Percentiles rank a stretch among this genome's conserved stretches.
Conservation (phyloP, 441 rosid genomes). For the Capsella rubella region DNA sequence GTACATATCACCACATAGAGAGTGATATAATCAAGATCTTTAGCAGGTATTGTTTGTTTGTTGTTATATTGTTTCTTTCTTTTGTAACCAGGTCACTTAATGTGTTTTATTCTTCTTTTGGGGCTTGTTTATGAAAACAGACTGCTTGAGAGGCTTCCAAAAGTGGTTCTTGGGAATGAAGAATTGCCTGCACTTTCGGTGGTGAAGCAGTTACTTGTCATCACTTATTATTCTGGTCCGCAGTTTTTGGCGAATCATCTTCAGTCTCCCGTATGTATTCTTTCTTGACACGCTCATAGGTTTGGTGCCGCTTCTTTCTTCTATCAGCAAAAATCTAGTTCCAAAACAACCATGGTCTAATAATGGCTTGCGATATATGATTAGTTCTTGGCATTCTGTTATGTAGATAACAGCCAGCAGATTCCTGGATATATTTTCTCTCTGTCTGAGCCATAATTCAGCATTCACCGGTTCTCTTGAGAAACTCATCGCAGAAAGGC, state of each 20-base stretch:
- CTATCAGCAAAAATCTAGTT: constrained; percentile 8
- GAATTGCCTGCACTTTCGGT: constrained; percentile 75
- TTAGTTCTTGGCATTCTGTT: constrained; percentile 27
- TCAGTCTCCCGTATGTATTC: constrained; percentile 82
- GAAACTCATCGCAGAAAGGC: constrained; percentile 64
- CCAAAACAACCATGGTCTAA: constrained; percentile 13
- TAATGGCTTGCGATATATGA: constrained; percentile 23
- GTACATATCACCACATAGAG: constrained; percentile 52
- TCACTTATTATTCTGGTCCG: constrained; percentile 88
- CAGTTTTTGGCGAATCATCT: constrained; percentile 70
- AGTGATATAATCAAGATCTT: constrained; percentile 67
- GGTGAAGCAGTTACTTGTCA: constrained; percentile 78
- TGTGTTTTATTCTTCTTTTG: constrained; percentile 3
- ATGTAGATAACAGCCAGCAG: constrained; percentile 81
- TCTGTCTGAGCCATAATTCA: constrained; percentile 77
- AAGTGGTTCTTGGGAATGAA: constrained; percentile 76
- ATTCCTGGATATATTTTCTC: constrained; percentile 81
- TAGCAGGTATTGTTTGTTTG: constrained; percentile 63
- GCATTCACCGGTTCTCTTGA: constrained; percentile 80
- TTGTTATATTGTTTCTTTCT: constrained; percentile 33
- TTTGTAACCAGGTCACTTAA: constrained; percentile 19
- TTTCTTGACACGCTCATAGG: constrained; percentile 36
- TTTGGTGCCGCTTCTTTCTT: constrained; percentile 33
- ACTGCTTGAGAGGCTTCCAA: constrained; percentile 90
- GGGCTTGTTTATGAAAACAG: constrained; percentile 50